phyloP scores from a whole-genome alignment of 2,329 filamentous ascomycete species.

The Aspergillus ustus region DNA sequence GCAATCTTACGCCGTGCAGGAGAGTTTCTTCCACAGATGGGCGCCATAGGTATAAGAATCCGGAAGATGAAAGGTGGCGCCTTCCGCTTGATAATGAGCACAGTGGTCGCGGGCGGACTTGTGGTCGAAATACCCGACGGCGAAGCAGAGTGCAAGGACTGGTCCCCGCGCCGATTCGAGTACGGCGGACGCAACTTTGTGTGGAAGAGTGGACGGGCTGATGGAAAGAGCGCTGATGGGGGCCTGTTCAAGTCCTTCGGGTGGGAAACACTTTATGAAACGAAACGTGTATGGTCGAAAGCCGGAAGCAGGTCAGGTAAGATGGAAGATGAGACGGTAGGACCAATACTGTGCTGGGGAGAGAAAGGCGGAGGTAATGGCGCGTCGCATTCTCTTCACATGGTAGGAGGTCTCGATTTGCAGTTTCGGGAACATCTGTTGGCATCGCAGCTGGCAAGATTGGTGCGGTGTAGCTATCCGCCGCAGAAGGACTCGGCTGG shows the following conservation, averaged over 20 bases:
- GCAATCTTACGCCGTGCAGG: slow-evolving; percentile 24
- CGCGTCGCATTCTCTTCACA: slow-evolving; percentile 20
- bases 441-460: slow-evolving; percentile 21
- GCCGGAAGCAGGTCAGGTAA: slow-evolving; percentile 20
- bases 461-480: slow-evolving; percentile 20
- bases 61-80: slow-evolving; percentile 21
- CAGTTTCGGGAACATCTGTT: slow-evolving; percentile 26
- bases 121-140: slow-evolving; percentile 22
- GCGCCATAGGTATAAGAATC: slow-evolving; percentile 19
- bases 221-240: slow-evolving; percentile 13
- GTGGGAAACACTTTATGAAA: slow-evolving; percentile 26
- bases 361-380: slow-evolving; percentile 22
- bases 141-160: slow-evolving; percentile 18
- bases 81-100: slow-evolving; percentile 21
- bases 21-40: slow-evolving; percentile 23
- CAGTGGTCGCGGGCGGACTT: slow-evolving; percentile 17
- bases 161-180: slow-evolving; percentile 24
- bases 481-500: slow-evolving; percentile 21
- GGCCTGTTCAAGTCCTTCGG: slow-evolving; percentile 18
- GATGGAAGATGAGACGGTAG: slow-evolving; percentile 24
- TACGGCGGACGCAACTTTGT: slow-evolving; percentile 25
- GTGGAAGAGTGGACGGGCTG: slow-evolving; percentile 18
- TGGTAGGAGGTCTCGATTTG: slow-evolving; percentile 22
- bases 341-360: slow-evolving; percentile 21
- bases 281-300: slow-evolving; percentile 25